These are phyloP conservation scores for Carpinus viminea DNA, from an alignment of 306 rosid species.

Conservation along the genomic window DNA sequence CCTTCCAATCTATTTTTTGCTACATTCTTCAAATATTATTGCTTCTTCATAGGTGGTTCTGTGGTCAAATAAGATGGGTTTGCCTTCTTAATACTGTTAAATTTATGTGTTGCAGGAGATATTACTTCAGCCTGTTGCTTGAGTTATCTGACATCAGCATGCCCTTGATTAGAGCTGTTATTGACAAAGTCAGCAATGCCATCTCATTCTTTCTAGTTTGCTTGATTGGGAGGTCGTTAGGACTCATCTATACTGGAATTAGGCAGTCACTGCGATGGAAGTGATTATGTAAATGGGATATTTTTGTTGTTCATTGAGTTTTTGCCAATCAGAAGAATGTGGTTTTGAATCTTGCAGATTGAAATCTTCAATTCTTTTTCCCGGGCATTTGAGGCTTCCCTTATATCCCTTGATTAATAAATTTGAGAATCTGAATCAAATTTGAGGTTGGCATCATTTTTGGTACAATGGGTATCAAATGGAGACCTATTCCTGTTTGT, in stretches of 20 bases:
- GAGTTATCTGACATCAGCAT: slow-evolving; percentile 82
- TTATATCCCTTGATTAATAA: slow-evolving; percentile 8
- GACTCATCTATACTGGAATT: slow-evolving; percentile 91
- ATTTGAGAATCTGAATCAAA: not conserved
- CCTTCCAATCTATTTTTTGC: not conserved
- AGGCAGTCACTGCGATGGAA: slow-evolving; percentile 90
- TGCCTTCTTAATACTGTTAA: slow-evolving; percentile 17
- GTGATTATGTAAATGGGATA: slow-evolving; percentile 39
- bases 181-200: slow-evolving; percentile 71
- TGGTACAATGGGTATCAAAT: not conserved
- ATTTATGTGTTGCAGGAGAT: slow-evolving; percentile 63
- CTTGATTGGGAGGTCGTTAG: slow-evolving; percentile 93
- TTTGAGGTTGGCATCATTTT: not conserved
- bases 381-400: not conserved
- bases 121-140: slow-evolving; percentile 87
- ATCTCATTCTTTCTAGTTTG: slow-evolving; percentile 77
- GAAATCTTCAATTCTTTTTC: slow-evolving; percentile 15
- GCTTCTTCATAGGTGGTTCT: not conserved
- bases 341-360: slow-evolving; percentile 18
- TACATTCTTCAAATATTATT: not conserved
- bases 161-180: slow-evolving; percentile 70
- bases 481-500: not conserved
- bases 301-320: slow-evolving; percentile 23
- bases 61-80: not conserved
- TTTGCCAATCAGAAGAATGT: slow-evolving; percentile 12